Conservation (phyloP, 495 filamentous ascomycete species). For the Aspergillus egyptiacus region DNA sequence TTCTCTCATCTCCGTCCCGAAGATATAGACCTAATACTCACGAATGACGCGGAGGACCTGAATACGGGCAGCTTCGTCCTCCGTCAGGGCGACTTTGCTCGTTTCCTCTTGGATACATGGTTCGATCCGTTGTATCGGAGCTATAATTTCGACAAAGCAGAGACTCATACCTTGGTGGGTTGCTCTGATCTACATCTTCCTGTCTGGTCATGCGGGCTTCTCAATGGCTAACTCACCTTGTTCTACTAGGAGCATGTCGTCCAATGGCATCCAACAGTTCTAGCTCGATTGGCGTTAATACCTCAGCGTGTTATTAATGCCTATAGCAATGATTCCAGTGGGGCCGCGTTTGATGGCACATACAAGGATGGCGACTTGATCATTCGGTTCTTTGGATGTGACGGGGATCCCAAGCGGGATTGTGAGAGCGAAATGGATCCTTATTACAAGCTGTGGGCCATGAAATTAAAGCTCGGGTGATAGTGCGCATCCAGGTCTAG, state of each 20-base stretch:
- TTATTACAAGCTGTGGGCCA: slow-evolving; percentile 46
- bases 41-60: slow-evolving; percentile 81
- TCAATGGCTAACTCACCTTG: not conserved
- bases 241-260: slow-evolving; percentile 70
- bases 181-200: not conserved
- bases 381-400: slow-evolving; percentile 68
- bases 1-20: slow-evolving; percentile 72
- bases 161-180: slow-evolving; percentile 82
- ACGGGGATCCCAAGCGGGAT: slow-evolving; percentile 43
- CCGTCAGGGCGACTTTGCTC: slow-evolving; percentile 78
- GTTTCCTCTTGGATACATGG: slow-evolving; percentile 92
- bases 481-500: no score
- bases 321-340: slow-evolving; percentile 52
- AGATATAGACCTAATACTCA: slow-evolving; percentile 75
- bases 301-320: slow-evolving; percentile 78
- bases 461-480: slow-evolving; percentile 24
- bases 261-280: slow-evolving; percentile 98
- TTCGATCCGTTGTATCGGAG: slow-evolving; percentile 88
- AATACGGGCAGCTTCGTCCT: slow-evolving; percentile 72
- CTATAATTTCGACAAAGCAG: slow-evolving; percentile 94
- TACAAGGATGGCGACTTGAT: slow-evolving; percentile 80
- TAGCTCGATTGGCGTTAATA: slow-evolving; percentile 78
- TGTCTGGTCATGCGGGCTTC: not conserved
- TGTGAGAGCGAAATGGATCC: slow-evolving; percentile 67
- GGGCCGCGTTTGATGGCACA: slow-evolving; percentile 39